Evolutionary conservation across 345 rosid genomes (phyloP).

Genomic region (Anacardium occidentale): DNA sequence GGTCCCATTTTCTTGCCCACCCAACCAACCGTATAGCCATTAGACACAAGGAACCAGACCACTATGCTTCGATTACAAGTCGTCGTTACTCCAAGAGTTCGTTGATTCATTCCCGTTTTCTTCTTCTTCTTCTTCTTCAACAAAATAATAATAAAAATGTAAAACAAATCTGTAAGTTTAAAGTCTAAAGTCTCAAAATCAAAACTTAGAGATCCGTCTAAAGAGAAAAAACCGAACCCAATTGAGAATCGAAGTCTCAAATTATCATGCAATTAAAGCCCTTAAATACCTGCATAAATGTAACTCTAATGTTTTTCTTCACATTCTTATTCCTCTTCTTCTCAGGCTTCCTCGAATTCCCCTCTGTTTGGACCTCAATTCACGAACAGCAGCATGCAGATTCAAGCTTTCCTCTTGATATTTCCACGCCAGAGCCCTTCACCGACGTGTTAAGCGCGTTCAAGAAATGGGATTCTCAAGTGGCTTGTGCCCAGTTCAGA

Average conservation of each 20-base stretch:
- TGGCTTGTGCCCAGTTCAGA: slow-evolving; percentile 75
- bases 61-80: too few species aligned
- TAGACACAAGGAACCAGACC: too few species aligned
- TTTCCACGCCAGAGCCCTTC: slow-evolving; percentile 48
- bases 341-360: slow-evolving; percentile 75
- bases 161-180: too few species aligned
- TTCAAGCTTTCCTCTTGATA: slow-evolving; percentile 12
- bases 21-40: too few species aligned
- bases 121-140: too few species aligned
- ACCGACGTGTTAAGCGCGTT: slow-evolving; percentile 52
- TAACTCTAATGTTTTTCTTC: slow-evolving; percentile 59
- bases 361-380: slow-evolving; percentile 47
- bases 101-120: too few species aligned
- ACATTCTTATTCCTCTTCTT: slow-evolving; percentile 68
- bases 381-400: slow-evolving; percentile 14
- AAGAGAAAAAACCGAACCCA: background rate
- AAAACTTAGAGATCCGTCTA: too few species aligned
- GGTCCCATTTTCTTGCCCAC: too few species aligned
- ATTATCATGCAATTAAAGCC: slow-evolving; percentile 60
- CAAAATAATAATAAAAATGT: too few species aligned
- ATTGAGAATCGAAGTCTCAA: too few species aligned
- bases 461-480: slow-evolving; percentile 72
- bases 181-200: too few species aligned
- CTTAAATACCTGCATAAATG: slow-evolving; percentile 44
- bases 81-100: too few species aligned